Evolutionary conservation across 169 alveolate genomes (phyloP).

Genomic region (Blepharisma undulans): DNA sequence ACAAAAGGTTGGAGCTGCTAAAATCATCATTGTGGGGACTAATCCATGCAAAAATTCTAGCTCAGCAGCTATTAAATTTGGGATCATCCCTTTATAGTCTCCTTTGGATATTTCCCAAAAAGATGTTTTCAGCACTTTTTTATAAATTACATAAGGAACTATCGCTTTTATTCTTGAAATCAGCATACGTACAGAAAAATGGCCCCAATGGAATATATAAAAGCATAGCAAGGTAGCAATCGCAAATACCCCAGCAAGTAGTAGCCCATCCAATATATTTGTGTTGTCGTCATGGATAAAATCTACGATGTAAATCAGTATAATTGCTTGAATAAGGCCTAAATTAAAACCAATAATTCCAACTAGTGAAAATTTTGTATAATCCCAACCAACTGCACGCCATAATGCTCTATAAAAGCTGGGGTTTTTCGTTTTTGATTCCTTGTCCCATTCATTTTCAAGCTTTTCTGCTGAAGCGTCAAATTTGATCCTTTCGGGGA

Average conservation of each 20-base stretch:
- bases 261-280: background rate
- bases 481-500: background rate
- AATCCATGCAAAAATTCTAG: background rate
- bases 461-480: background rate
- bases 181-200: background rate
- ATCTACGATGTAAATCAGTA: background rate
- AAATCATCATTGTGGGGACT: background rate
- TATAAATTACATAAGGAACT: background rate
- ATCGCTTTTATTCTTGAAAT: background rate
- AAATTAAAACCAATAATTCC: background rate
- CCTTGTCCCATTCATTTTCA: background rate
- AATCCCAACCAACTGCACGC: background rate
- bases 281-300: background rate
- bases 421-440: background rate
- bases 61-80: slow-evolving; percentile 7
- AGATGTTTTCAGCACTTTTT: background rate
- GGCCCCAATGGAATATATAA: background rate
- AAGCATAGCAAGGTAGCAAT: background rate
- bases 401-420: background rate
- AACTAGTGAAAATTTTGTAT: background rate
- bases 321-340: background rate
- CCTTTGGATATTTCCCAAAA: background rate
- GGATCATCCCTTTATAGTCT: background rate
- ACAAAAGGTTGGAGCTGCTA: background rate
- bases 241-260: background rate